These are phyloP conservation scores for Canna indica DNA, from an alignment of 176 grass and related monocot species.

Conservation along the genomic window DNA sequence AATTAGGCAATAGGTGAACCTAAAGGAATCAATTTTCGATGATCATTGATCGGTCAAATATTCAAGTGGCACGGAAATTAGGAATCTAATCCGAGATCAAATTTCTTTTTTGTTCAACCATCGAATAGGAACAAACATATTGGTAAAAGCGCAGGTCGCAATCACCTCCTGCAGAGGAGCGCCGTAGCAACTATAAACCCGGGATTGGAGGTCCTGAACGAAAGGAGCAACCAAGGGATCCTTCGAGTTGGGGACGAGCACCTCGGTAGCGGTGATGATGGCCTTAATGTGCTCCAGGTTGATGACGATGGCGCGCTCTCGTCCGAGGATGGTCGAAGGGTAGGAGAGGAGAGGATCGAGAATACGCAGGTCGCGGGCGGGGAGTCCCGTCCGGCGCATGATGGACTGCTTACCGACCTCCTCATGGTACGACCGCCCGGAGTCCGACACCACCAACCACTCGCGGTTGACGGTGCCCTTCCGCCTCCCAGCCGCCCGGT, in stretches of 20 bases:
- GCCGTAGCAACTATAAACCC: background rate
- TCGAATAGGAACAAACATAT: background rate
- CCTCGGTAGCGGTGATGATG: slow-evolving; percentile 24
- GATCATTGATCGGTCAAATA: background rate
- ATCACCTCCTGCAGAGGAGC: slow-evolving; percentile 8
- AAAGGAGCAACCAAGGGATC: slow-evolving; percentile 10
- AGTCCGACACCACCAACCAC: slow-evolving; percentile 76
- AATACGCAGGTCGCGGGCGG: slow-evolving; percentile 59
- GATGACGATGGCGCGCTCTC: slow-evolving; percentile 70
- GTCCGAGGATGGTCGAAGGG: slow-evolving; percentile 73
- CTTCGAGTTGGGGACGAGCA: slow-evolving; percentile 12
- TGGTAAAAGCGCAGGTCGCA: background rate
- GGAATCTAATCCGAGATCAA: background rate
- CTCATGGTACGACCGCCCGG: slow-evolving; percentile 28
- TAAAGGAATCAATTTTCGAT: background rate
- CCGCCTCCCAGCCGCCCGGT: slow-evolving; percentile 29
- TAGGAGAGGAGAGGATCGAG: slow-evolving; percentile 71
- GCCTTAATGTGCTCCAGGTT: slow-evolving; percentile 39
- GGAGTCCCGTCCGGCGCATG: slow-evolving; percentile 77
- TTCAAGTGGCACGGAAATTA: background rate
- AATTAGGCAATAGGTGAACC: background rate
- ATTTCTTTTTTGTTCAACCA: background rate
- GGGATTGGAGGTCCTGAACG: slow-evolving; percentile 9
- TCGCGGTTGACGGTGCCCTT: slow-evolving; percentile 46
- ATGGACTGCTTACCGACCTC: slow-evolving; percentile 65